Evolutionary conservation across 352 stramenopile genomes (phyloP).

Genomic region (Pythium grandisporangium): DNA sequence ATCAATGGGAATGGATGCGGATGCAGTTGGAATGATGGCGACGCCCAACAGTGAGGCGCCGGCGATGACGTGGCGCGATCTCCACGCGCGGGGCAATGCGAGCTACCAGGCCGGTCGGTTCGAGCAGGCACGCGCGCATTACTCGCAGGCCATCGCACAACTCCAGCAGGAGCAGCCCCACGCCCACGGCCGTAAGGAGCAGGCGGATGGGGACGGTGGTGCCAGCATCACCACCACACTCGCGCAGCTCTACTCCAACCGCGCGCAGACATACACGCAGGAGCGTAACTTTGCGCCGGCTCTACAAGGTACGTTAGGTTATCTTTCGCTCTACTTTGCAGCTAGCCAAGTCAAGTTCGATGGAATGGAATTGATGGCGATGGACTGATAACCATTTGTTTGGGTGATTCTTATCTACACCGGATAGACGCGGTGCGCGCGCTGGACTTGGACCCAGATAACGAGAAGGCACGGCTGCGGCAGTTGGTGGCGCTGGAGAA

Average conservation of each 20-base stretch:
- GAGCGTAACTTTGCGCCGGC: conserved; percentile 61
- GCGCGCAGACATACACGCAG: conserved; percentile 59
- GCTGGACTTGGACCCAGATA: conserved; percentile 36
- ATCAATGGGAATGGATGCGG: no score
- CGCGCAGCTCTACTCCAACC: conserved; percentile 51
- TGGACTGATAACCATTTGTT: background rate
- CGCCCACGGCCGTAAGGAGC: background rate
- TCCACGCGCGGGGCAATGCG: conserved; percentile 39
- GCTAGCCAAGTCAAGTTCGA: no score
- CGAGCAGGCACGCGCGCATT: conserved; percentile 36
- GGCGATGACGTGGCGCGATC: no score
- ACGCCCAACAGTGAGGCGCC: no score
- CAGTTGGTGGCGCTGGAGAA: conserved; percentile 62
- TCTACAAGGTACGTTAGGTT: conserved; percentile 23
- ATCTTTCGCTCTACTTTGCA: no score
- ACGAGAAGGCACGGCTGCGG: conserved; percentile 59
- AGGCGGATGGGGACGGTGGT: background rate
- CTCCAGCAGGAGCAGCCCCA: conserved; percentile 6
- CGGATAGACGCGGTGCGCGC: conserved; percentile 42
- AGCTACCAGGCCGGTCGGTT: conserved; percentile 46
- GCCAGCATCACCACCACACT: background rate
- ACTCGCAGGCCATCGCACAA: conserved; percentile 28
- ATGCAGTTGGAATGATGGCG: no score
- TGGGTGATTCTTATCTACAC: no score
- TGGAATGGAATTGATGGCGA: background rate